Percentiles rank a stretch among this genome's conserved stretches.
These are phyloP conservation scores for Candida railenensis DNA, from an alignment of 805 yeast genomes.

Conservation along the genomic window DNA sequence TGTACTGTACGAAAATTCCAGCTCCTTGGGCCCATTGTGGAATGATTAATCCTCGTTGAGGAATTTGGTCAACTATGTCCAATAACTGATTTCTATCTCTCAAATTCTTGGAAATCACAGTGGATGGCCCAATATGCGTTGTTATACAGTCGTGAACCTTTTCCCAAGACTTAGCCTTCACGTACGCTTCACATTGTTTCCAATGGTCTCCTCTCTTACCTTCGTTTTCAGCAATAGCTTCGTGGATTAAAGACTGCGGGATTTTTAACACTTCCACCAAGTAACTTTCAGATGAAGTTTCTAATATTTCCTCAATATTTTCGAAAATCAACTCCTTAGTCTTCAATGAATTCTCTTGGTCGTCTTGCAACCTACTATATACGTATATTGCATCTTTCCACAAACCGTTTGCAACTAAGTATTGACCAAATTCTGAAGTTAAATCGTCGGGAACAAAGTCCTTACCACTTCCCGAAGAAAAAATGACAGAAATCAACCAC, in stretches of 20 bases:
- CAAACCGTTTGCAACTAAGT: constrained; percentile 44
- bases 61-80: constrained; percentile 43
- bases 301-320: constrained; percentile 24
- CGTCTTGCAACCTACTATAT: constrained; percentile 54
- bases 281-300: constrained; percentile 28
- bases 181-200: constrained; percentile 58
- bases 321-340: constrained; percentile 38
- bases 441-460: constrained; percentile 22
- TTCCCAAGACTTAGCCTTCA: constrained; percentile 57
- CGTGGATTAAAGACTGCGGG: constrained; percentile 49
- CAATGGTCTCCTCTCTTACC: constrained; percentile 50
- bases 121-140: constrained; percentile 66
- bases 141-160: constrained; percentile 65
- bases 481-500: not conserved
- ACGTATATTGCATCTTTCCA: constrained; percentile 65
- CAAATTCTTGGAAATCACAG: constrained; percentile 51
- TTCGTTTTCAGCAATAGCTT: constrained; percentile 60
- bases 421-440: constrained; percentile 45
- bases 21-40: constrained; percentile 58
- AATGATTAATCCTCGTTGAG: constrained; percentile 35
- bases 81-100: constrained; percentile 34
- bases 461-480: not conserved
- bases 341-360: constrained; percentile 38
- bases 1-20: constrained; percentile 53
- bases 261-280: constrained; percentile 42